Evolutionary conservation across 768 basidiomycete genomes (phyloP).

Genomic region (Termitomyces sp.): DNA sequence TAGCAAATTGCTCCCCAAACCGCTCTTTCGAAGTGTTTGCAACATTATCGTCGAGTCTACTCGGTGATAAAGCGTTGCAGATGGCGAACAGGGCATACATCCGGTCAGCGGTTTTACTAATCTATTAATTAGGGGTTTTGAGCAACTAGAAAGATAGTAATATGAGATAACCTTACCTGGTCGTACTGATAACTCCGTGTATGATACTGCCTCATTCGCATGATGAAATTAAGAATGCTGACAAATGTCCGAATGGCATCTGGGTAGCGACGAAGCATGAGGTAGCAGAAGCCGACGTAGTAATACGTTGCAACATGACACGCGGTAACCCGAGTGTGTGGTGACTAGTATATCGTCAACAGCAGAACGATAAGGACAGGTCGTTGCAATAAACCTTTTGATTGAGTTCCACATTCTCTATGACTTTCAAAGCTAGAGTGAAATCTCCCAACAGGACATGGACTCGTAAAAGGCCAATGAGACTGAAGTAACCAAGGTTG

Average conservation of each 20-base stretch:
- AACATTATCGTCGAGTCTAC: slow-evolving; percentile 90
- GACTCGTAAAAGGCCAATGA: slow-evolving; percentile 92
- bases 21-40: slow-evolving; percentile 90
- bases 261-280: slow-evolving; percentile 90
- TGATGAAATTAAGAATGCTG: slow-evolving; percentile 90
- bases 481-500: slow-evolving; percentile 94
- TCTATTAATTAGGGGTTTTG: slow-evolving; percentile 30
- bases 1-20: slow-evolving; percentile 85
- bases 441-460: slow-evolving; percentile 96
- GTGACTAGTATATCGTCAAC: slow-evolving; percentile 42
- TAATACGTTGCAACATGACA: slow-evolving; percentile 94
- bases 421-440: slow-evolving; percentile 88
- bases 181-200: slow-evolving; percentile 96
- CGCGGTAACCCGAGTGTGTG: slow-evolving; percentile 94
- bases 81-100: slow-evolving; percentile 97
- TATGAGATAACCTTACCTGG: slow-evolving; percentile 44
- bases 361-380: background rate
- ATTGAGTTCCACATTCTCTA: slow-evolving; percentile 91
- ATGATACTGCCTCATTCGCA: slow-evolving; percentile 95
- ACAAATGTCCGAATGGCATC: slow-evolving; percentile 95
- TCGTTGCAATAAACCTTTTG: slow-evolving; percentile 55
- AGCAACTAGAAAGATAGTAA: background rate
- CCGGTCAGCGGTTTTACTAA: slow-evolving; percentile 95
- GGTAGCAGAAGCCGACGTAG: slow-evolving; percentile 95
- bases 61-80: slow-evolving; percentile 90